Conservation (phyloP, 2,329 filamentous ascomycete genomes). For the Alternaria triticina region DNA sequence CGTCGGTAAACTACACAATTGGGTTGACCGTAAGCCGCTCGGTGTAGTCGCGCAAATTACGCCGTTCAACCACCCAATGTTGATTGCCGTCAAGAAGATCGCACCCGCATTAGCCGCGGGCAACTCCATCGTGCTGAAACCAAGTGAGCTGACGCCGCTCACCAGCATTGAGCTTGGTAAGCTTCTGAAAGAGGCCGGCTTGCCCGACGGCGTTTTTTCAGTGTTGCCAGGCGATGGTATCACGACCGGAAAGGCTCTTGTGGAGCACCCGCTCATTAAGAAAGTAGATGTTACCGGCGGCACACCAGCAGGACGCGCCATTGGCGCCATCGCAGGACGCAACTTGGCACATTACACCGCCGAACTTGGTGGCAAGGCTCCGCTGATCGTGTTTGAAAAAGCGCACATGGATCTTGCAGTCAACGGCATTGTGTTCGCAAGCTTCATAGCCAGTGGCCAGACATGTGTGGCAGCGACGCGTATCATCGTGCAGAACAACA, state of each 20-base stretch:
- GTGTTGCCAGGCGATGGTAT: slow-evolving; percentile 43
- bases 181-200: slow-evolving; percentile 45
- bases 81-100: slow-evolving; percentile 51
- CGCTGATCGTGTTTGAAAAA: slow-evolving; percentile 47
- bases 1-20: slow-evolving; percentile 58
- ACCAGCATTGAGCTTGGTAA: slow-evolving; percentile 46
- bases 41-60: slow-evolving; percentile 50
- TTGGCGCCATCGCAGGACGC: slow-evolving; percentile 44
- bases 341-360: slow-evolving; percentile 47
- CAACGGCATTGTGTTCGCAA: slow-evolving; percentile 49
- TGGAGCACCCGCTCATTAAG: slow-evolving; percentile 44
- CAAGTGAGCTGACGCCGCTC: slow-evolving; percentile 47
- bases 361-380: slow-evolving; percentile 48
- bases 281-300: slow-evolving; percentile 50
- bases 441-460: slow-evolving; percentile 62
- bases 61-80: slow-evolving; percentile 50
- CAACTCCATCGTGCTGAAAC: slow-evolving; percentile 47
- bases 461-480: slow-evolving; percentile 64
- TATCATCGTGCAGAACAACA: slow-evolving; percentile 57
- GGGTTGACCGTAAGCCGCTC: slow-evolving; percentile 49
- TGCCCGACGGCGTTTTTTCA: slow-evolving; percentile 47
- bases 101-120: slow-evolving; percentile 46
- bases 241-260: slow-evolving; percentile 45
- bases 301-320: slow-evolving; percentile 45
- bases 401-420: slow-evolving; percentile 46